phyloP scores from a whole-genome alignment of 1,284 basidiomycete genomes.

The Malassezia equina region DNA sequence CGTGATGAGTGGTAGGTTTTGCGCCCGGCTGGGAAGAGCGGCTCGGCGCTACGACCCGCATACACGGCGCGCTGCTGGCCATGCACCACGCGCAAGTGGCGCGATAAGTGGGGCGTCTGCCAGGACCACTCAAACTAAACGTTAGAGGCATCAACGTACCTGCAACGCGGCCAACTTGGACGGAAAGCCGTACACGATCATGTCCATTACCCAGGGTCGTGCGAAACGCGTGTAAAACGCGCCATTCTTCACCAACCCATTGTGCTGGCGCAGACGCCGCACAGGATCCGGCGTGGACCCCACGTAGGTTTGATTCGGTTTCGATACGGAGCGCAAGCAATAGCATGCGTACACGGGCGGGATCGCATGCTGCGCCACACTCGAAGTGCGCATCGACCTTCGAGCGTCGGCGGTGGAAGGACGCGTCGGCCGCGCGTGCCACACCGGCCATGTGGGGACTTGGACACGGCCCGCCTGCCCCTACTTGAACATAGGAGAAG shows the following conservation, averaged over 20 bases:
- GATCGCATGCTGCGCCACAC: slow-evolving; percentile 34
- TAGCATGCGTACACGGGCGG: slow-evolving; percentile 82
- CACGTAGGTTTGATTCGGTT: slow-evolving; percentile 56
- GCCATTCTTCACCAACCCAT: slow-evolving; percentile 66
- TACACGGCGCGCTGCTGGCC: background rate
- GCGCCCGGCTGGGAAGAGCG: slow-evolving; percentile 23
- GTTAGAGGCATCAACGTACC: slow-evolving; percentile 7
- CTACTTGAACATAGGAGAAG: too few species aligned
- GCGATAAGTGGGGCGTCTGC: slow-evolving; percentile 59
- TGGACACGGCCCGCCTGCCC: background rate
- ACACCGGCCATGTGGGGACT: background rate
- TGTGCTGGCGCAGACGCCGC: slow-evolving; percentile 70
- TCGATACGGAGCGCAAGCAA: slow-evolving; percentile 55
- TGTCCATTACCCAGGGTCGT: slow-evolving; percentile 78
- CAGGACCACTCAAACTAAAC: slow-evolving; percentile 85
- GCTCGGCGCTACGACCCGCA: slow-evolving; percentile 9
- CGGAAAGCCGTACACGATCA: slow-evolving; percentile 78
- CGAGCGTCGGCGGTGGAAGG: background rate
- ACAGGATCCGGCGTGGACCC: slow-evolving; percentile 74
- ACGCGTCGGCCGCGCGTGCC: background rate
- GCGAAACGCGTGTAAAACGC: slow-evolving; percentile 63
- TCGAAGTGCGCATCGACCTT: slow-evolving; percentile 6
- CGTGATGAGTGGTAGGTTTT: background rate
- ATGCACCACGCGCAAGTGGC: slow-evolving; percentile 42
- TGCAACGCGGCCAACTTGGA: slow-evolving; percentile 66